Percentiles rank a stretch among this genome's conserved stretches.
Conservation (phyloP, 2,329 filamentous ascomycete genomes). For the Aureobasidium mangrovei region DNA sequence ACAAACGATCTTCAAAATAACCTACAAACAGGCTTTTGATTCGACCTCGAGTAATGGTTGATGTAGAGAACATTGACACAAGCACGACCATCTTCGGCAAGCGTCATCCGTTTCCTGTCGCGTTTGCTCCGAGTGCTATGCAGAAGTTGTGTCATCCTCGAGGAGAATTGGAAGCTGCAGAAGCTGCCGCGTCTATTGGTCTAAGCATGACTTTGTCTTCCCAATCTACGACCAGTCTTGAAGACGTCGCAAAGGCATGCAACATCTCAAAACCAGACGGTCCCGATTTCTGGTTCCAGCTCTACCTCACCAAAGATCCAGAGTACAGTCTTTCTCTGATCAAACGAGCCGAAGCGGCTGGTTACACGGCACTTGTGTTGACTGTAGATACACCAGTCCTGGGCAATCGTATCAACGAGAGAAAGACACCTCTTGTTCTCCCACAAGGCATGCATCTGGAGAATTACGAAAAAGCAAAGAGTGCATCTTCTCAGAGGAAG, state of each 20-base stretch:
- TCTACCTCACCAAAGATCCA: constrained; percentile 20
- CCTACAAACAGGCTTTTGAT: constrained; percentile 17
- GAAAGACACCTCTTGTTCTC: constrained; percentile 19
- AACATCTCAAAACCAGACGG: constrained; percentile 13
- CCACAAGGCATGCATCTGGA: constrained; percentile 19
- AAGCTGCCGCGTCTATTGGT: constrained; percentile 20
- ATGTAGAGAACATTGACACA: constrained; percentile 33
- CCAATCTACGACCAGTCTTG: constrained; percentile 23
- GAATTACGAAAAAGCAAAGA: constrained; percentile 15
- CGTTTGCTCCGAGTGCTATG: constrained; percentile 25
- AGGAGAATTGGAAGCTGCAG: constrained; percentile 25
- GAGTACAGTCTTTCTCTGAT: constrained; percentile 21
- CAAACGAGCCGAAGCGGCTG: constrained; percentile 22
- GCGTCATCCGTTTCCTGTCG: constrained; percentile 28
- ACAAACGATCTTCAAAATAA: neutral
- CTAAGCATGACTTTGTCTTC: constrained; percentile 24
- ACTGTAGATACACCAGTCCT: constrained; percentile 26
- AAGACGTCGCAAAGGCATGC: constrained; percentile 22
- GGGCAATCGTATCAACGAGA: constrained; percentile 26
- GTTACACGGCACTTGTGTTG: constrained; percentile 25
- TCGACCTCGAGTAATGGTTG: constrained; percentile 29
- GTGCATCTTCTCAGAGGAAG: neutral
- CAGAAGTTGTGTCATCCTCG: constrained; percentile 24
- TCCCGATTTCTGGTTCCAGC: constrained; percentile 22
- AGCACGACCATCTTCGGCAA: constrained; percentile 39